These are phyloP conservation scores for Pseudomonodictys pantanalensis DNA, from an alignment of 495 filamentous ascomycete genomes.

Conservation along the genomic window DNA sequence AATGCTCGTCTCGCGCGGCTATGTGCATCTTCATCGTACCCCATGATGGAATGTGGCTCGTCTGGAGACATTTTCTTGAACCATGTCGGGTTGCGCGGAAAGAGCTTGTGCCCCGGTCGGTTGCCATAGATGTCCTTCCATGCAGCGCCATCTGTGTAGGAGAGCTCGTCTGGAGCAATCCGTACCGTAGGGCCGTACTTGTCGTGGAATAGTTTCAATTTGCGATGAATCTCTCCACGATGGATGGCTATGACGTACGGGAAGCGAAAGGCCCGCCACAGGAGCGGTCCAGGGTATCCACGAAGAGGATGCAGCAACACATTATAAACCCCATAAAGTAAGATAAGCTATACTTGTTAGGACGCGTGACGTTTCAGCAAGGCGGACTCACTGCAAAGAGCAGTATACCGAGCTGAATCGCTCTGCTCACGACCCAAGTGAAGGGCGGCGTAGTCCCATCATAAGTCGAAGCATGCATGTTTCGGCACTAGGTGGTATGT, in stretches of 20 bases:
- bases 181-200: conserved; percentile 26
- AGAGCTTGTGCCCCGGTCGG: conserved; percentile 2
- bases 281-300: conserved; percentile 52
- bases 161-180: conserved; percentile 22
- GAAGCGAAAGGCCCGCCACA: conserved; percentile 46
- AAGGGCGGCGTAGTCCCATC: no score
- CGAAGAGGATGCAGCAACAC: conserved; percentile 52
- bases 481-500: no score
- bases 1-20: conserved; percentile 12
- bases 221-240: conserved; percentile 13
- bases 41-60: conserved; percentile 24
- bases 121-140: conserved; percentile 29
- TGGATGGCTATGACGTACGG: conserved; percentile 32
- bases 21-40: conserved; percentile 15
- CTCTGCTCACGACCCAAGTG: no score
- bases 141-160: conserved; percentile 18
- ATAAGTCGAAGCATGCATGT: no score
- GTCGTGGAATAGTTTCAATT: conserved; percentile 22
- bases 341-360: neutral
- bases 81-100: conserved; percentile 11
- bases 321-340: conserved; percentile 42
- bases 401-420: neutral
- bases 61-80: conserved; percentile 14
- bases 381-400: neutral
- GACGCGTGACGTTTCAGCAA: neutral